Evolutionary conservation across 495 filamentous ascomycete species (phyloP), one percentile per base, ranked within the genome.

Genomic region (Xylaria intraflava): DNA sequence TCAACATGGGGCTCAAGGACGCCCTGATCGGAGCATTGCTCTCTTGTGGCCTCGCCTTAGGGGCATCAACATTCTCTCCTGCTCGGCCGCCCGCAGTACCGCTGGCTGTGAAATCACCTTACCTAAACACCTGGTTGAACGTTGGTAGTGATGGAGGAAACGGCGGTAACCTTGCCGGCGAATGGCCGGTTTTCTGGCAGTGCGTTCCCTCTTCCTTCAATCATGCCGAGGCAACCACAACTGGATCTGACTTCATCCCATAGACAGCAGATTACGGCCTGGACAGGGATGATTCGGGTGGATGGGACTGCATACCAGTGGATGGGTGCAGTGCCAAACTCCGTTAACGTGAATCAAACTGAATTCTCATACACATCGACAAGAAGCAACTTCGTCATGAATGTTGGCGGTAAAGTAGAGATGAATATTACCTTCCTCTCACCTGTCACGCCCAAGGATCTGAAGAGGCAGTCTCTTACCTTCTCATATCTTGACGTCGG

Each of bases 381-480:
- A 1, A 84, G 84, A 11, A 95, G 90, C 40, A 91, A 89, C 51
- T 84, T 97, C 56, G 88, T 84, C 35, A 92, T 95, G 70, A 75
- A 75, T 26, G 83, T 95, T 19, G 79, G 68, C 19, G 72, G 79
- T 2, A 75, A 81, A 42, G 72, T 86, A 24, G 77, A 85, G 53
- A 72, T 97, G 66, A 83, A 81, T 3, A 74, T 95, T 19, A 89
- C 87, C 0, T 96, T 96, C 65, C 72, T 95, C 29, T 90, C 88
- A 3, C 92, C 92, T 0, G 86, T 97, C 39, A 95, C 88, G 11
- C 87, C 90, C 1, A 84, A 85, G 9, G 95, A 93, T 57, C 84
- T 90, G 56, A 75, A 84, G 54, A 81, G 90, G 40, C 92, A 97
- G 71, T 87, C 88, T 27, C 80, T 95, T 40, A 88, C 90, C 30